phyloP scores from a whole-genome alignment of 139 green algal genomes.

The Chlamydomonas schloesseri region DNA sequence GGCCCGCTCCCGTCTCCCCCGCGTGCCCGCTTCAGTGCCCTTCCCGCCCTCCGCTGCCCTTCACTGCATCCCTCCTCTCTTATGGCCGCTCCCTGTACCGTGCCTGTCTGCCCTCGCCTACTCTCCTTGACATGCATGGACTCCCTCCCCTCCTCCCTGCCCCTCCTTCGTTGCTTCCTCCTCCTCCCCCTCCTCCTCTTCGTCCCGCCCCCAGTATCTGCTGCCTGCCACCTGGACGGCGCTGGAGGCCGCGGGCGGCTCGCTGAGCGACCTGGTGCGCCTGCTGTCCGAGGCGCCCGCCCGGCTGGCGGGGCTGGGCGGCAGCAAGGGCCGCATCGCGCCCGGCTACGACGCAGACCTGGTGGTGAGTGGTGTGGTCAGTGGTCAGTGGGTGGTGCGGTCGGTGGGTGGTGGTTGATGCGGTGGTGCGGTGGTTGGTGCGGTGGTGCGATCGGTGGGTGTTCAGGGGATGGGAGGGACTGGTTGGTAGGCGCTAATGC shows the following conservation, averaged over 20 bases:
- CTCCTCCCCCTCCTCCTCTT: too few species aligned
- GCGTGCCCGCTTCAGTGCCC: too few species aligned
- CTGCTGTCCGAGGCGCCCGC: constrained; percentile 77
- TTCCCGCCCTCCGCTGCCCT: too few species aligned
- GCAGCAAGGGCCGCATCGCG: constrained; percentile 79
- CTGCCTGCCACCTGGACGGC: constrained; percentile 88
- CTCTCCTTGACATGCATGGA: too few species aligned
- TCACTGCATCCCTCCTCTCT: too few species aligned
- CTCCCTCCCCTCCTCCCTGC: too few species aligned
- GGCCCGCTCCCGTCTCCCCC: too few species aligned
- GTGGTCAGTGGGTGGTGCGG: neutral
- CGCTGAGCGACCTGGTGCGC: constrained; percentile 42
- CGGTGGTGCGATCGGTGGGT: neutral
- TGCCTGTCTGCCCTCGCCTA: too few species aligned
- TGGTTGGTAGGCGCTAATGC: too few species aligned
- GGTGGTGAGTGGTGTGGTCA: constrained; percentile 69
- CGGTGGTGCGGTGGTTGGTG: neutral
- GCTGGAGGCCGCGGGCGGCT: constrained; percentile 35
- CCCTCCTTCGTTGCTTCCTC: too few species aligned
- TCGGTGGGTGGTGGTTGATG: neutral
- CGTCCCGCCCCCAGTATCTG: constrained; percentile 70
- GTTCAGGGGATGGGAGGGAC: neutral
- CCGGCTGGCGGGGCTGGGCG: constrained; percentile 66
- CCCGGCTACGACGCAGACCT: constrained; percentile 89
- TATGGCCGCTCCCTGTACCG: too few species aligned